Conservation (phyloP, 345 rosid species). For the Turritis glabra region DNA sequence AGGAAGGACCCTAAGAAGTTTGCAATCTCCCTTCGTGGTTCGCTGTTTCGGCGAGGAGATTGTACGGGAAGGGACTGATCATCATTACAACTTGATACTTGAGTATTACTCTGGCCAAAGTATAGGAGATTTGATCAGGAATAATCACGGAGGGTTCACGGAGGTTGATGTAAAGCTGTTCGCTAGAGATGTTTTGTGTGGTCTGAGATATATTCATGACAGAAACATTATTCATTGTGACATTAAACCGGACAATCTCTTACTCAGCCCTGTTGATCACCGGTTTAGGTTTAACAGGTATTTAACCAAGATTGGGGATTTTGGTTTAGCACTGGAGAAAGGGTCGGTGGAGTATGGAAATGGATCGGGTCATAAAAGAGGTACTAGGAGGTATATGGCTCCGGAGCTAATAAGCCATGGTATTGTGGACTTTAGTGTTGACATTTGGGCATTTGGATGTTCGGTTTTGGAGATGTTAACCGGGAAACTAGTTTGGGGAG, state of each 20-base stretch:
- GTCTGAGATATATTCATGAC: constrained; percentile 1
- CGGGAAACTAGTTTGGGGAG: neutral
- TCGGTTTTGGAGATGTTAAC: constrained; percentile 27
- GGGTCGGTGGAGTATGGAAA: constrained; percentile 2
- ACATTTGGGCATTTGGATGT: constrained; percentile 21
- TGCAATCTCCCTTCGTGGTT: neutral
- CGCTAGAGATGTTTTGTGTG: constrained; percentile 14
- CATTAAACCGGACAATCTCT: constrained; percentile 29
- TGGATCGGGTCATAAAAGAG: constrained; percentile 18
- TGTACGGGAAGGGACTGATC: neutral
- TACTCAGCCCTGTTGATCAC: neutral
- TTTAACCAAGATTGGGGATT: constrained; percentile 14
- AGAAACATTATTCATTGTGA: constrained; percentile 20
- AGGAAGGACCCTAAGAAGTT: neutral
- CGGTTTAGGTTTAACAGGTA: neutral
- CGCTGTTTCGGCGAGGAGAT: constrained; percentile 15
- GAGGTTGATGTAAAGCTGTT: neutral
- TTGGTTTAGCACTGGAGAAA: constrained; percentile 25
- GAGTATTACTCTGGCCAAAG: constrained; percentile 16
- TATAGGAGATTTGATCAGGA: neutral
- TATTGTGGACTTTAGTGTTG: constrained; percentile 2
- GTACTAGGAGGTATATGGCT: constrained; percentile 6
- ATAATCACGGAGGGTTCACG: neutral
- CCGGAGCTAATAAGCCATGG: constrained; percentile 5
- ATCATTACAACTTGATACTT: constrained; percentile 16